Evolutionary conservation across 2,329 filamentous ascomycete genomes (phyloP), one percentile per base, ranked within the genome.

Genomic region (Apiospora saccharicola): DNA sequence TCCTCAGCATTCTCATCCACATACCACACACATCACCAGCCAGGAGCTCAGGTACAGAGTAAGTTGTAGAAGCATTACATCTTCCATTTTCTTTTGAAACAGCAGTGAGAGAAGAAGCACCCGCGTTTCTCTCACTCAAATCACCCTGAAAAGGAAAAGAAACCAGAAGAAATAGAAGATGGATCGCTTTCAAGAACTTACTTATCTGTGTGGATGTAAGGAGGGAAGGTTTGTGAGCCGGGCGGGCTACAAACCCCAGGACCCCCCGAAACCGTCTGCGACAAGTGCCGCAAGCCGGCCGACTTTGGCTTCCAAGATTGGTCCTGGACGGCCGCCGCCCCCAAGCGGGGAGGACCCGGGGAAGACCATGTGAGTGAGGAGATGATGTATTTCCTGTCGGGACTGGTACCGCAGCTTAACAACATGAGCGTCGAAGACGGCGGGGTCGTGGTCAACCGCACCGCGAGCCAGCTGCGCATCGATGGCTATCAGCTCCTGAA

Each of bases 41-140:
- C 57, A 64, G 57, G 57, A 34, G 57, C 57, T 64, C 57, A 41
- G 57, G 57, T 64, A 64, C 53, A 12, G 34, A 64, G 57, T 64
- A 64, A 64, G 57, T 64, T 61, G 26, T 30, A 30, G 16, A 30
- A 37, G 37, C 19, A 22, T 41, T 41, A 5, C 22, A 14, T 34
- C 26, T 57, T 24, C 19, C n/a, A n/a, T 64, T 41, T 64, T 41
- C 57, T n/a, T 41, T 64, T 64, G 57, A n/a, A 64, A 0, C 19
- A 37, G n/a, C 34, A 10, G 57, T 64, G 57, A 64, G 51, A 34
- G 34, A 41, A n/a, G 34, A 64, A 64, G 57, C 57, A 24, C n/a
- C 22, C 7, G 22, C 19, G 16, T n/a, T 24, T 10, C 57, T 64
- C 57, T 41, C 34, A 41, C 22, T n/a, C 19, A 22, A 22, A n/a